Evolutionary conservation across 164 flowering plant genomes (phyloP).

Genomic region (Dillenia turbinata): DNA sequence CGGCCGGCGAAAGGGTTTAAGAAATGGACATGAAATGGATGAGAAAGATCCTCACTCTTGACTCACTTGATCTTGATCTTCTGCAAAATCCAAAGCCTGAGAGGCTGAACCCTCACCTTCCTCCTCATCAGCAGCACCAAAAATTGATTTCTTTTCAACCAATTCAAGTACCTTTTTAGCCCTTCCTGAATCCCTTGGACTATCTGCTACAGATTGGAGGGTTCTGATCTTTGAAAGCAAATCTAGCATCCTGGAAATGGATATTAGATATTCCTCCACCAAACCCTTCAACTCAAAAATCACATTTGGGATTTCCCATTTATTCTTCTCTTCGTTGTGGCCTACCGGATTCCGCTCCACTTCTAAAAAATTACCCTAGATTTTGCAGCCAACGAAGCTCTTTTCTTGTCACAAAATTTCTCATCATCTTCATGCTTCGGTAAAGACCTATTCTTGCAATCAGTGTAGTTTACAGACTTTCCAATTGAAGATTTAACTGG

Average conservation of each 20-base stretch:
- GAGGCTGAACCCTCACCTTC: constrained; percentile 35
- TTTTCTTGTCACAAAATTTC: constrained; percentile 33
- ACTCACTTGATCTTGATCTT: constrained; percentile 27
- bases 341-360: constrained; percentile 8
- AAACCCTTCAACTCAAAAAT: constrained; percentile 18
- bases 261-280: constrained; percentile 14
- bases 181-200: constrained; percentile 79
- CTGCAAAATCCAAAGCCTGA: constrained; percentile 57
- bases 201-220: constrained; percentile 33
- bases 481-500: constrained; percentile 9
- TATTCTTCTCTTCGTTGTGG: constrained; percentile 40
- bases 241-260: constrained; percentile 20
- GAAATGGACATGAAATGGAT: background rate
- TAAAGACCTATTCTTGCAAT: constrained; percentile 47
- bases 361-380: constrained; percentile 3
- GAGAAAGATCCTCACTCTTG: constrained; percentile 1
- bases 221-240: constrained; percentile 59
- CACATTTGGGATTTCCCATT: constrained; percentile 60
- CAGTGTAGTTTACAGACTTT: constrained; percentile 9
- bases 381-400: constrained; percentile 30
- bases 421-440: constrained; percentile 42
- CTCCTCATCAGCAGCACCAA: constrained; percentile 21
- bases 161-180: constrained; percentile 74
- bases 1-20: no score
- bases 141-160: constrained; percentile 45